Evolutionary conservation across 2,329 filamentous ascomycete species (phyloP).

Genomic region (Colletotrichum tropicicola): DNA sequence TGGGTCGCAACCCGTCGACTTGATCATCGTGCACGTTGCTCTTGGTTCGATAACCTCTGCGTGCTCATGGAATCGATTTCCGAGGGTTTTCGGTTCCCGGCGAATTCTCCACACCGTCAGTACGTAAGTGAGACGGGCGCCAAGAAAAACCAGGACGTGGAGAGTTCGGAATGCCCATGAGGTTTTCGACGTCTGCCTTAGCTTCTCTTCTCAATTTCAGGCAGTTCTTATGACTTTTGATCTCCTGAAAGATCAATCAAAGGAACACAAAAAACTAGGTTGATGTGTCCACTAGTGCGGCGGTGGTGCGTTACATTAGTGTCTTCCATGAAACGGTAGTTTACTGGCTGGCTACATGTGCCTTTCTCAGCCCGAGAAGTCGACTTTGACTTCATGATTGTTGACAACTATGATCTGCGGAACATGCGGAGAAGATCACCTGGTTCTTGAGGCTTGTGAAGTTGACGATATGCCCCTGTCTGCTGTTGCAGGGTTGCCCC

Average conservation of each 20-base stretch:
- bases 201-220: not conserved
- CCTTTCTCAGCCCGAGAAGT: not conserved
- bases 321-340: not conserved
- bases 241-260: not conserved
- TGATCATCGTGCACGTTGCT: not conserved
- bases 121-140: not conserved
- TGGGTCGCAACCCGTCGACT: not conserved
- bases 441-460: not conserved
- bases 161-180: too few relatives aligned
- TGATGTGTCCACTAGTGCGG: not conserved
- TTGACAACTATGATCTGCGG: not conserved
- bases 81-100: not conserved
- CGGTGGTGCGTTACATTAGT: conserved; percentile 1
- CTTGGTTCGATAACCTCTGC: not conserved
- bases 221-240: not conserved
- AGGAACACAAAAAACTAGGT: not conserved
- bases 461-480: not conserved
- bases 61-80: not conserved
- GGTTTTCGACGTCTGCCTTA: not conserved
- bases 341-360: not conserved
- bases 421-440: not conserved
- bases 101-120: not conserved
- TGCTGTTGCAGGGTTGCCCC: not conserved
- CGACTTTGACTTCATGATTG: not conserved
- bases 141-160: too few relatives aligned